Evolutionary conservation across 2,329 filamentous ascomycete genomes (phyloP).

Genomic region (Trichoderma brevicompactum): DNA sequence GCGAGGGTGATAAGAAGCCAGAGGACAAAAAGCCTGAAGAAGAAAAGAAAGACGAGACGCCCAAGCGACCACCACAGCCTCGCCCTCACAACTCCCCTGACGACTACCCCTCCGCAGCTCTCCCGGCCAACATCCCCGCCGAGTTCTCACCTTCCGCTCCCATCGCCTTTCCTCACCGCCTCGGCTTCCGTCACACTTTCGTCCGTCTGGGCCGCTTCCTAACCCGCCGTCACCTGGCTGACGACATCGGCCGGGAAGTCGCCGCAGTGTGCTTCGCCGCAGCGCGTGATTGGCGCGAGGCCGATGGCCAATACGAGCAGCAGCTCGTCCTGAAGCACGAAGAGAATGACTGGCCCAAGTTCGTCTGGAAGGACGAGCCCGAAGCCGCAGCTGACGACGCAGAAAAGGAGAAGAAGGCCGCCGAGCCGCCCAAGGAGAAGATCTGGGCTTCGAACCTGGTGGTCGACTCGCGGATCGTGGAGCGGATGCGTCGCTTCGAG

Average conservation of each 20-base stretch:
- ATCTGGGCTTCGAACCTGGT: constrained; percentile 78
- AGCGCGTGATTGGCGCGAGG: constrained; percentile 54
- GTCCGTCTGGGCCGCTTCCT: constrained; percentile 86
- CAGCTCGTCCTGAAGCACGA: constrained; percentile 67
- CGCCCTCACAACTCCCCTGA: constrained; percentile 73
- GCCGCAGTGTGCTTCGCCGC: constrained; percentile 78
- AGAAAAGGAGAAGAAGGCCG: constrained; percentile 49
- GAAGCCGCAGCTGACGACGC: constrained; percentile 47
- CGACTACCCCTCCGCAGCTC: constrained; percentile 69
- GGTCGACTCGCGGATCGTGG: constrained; percentile 74
- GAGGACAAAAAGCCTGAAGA: constrained; percentile 49
- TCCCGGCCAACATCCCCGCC: constrained; percentile 68
- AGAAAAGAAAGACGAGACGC: constrained; percentile 56
- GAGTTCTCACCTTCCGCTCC: constrained; percentile 74
- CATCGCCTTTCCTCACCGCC: constrained; percentile 82
- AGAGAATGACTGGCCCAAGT: constrained; percentile 84
- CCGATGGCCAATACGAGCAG: constrained; percentile 46
- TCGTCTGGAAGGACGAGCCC: constrained; percentile 61
- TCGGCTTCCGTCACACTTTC: constrained; percentile 90
- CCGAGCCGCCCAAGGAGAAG: constrained; percentile 61
- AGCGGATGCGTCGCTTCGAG: constrained; percentile 80
- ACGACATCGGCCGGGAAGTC: constrained; percentile 84
- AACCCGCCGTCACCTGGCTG: constrained; percentile 81
- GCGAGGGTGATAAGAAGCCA: constrained; percentile 35
- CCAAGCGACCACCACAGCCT: constrained; percentile 64